Percentiles rank a stretch among this genome's conserved stretches.
Evolutionary conservation across 73 alveolate species (phyloP).

Genomic region (Stentor roeselii): DNA sequence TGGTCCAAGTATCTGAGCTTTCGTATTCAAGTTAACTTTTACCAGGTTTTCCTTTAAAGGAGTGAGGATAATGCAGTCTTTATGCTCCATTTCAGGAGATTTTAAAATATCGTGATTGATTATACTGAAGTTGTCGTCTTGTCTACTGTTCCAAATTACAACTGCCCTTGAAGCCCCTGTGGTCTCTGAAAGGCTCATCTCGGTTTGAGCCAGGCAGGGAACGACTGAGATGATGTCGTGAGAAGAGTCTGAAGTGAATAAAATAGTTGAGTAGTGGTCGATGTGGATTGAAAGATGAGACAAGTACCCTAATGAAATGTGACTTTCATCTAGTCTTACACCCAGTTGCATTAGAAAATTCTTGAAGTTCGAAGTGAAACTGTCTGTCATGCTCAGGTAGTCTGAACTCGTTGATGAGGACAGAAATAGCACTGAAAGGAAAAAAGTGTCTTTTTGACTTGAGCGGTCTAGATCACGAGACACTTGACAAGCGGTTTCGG

Average conservation of each 20-base stretch:
- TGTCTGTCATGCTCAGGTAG: neutral
- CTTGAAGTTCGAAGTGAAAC: neutral
- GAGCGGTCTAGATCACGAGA: neutral
- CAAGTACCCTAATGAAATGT: neutral
- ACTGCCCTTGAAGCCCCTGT: neutral
- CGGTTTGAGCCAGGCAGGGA: neutral
- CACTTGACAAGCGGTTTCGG: neutral
- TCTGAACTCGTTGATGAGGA: neutral
- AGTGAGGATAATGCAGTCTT: neutral
- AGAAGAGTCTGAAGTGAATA: neutral
- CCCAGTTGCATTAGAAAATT: neutral
- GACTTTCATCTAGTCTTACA: neutral
- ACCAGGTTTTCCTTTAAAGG: neutral
- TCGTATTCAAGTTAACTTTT: neutral
- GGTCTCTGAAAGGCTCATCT: neutral
- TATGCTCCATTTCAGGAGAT: slow-evolving; percentile 11
- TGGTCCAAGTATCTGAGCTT: neutral
- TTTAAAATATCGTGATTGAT: neutral
- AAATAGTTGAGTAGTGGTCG: neutral
- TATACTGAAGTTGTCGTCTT: neutral
- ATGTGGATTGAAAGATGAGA: neutral
- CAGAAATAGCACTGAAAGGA: neutral
- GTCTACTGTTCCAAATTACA: slow-evolving; percentile 16
- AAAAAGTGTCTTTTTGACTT: neutral
- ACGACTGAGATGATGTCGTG: neutral